Evolutionary conservation across 2,329 filamentous ascomycete species (phyloP).

Genomic region (Alternaria gaisen): DNA sequence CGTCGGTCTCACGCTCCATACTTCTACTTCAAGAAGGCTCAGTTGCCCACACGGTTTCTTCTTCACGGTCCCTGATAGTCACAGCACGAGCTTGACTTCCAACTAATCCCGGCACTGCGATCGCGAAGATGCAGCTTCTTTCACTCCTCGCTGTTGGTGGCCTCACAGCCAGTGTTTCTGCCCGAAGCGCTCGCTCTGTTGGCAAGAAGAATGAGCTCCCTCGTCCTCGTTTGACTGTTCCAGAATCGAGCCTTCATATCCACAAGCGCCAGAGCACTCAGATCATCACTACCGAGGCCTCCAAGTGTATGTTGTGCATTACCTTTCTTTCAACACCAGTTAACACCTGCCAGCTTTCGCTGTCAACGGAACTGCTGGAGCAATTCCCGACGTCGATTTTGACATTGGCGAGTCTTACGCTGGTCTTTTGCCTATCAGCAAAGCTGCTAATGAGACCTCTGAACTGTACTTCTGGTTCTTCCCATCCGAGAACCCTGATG

Average conservation of each 20-base stretch:
- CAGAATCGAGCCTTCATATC: slow-evolving; percentile 26
- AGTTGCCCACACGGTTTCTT: slow-evolving; percentile 1
- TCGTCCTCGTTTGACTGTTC: slow-evolving; percentile 34
- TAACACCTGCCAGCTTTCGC: slow-evolving; percentile 41
- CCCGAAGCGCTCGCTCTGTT: slow-evolving; percentile 40
- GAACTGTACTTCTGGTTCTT: slow-evolving; percentile 66
- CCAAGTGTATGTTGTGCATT: slow-evolving; percentile 22
- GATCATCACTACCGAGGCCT: slow-evolving; percentile 54
- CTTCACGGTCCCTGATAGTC: slow-evolving; percentile 12
- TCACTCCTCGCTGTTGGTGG: slow-evolving; percentile 42
- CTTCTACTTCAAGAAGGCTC: slow-evolving; percentile 11
- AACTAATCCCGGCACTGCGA: slow-evolving; percentile 2
- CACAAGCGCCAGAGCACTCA: slow-evolving; percentile 32
- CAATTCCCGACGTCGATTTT: slow-evolving; percentile 59
- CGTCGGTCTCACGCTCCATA: slow-evolving; percentile 9
- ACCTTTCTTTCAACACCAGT: not conserved
- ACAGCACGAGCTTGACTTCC: slow-evolving; percentile 9
- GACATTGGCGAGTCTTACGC: slow-evolving; percentile 57
- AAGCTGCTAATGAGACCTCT: slow-evolving; percentile 56
- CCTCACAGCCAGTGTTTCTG: slow-evolving; percentile 37
- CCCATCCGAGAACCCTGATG: slow-evolving; percentile 59
- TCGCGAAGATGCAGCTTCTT: slow-evolving; percentile 41
- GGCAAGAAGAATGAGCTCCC: slow-evolving; percentile 43
- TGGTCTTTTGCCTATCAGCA: slow-evolving; percentile 62
- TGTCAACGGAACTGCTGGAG: slow-evolving; percentile 50